A percentile compares a stretch with the other conserved stretches of the same genome.
phyloP scores from a whole-genome alignment of 1,139 yeast species.

The Nakaseomyces glabratus region DNA sequence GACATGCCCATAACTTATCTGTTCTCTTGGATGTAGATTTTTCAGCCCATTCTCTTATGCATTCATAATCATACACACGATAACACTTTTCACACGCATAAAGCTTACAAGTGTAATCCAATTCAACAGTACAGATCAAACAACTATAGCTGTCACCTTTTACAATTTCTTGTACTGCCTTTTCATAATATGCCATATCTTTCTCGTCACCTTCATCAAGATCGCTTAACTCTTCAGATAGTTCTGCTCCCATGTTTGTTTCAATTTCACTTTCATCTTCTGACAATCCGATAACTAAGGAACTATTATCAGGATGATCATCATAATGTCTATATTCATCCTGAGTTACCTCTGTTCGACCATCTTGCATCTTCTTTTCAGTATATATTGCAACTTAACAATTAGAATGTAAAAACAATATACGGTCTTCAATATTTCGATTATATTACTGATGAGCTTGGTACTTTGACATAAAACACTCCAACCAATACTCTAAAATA shows the following conservation, averaged over 20 bases:
- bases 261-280: slow-evolving; percentile 9
- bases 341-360: neutral
- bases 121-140: slow-evolving; percentile 75
- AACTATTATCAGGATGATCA: slow-evolving; percentile 9
- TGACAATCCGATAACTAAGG: slow-evolving; percentile 12
- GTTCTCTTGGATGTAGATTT: slow-evolving; percentile 59
- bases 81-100: slow-evolving; percentile 71
- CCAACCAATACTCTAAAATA: too few species aligned
- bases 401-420: too few species aligned
- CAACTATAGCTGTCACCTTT: slow-evolving; percentile 64
- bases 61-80: slow-evolving; percentile 72
- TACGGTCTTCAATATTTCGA: too few species aligned
- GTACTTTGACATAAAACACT: too few species aligned
- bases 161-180: slow-evolving; percentile 34
- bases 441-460: too few species aligned
- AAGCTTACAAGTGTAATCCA: slow-evolving; percentile 54
- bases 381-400: too few species aligned
- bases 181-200: slow-evolving; percentile 26
- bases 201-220: slow-evolving; percentile 11
- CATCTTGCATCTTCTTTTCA: slow-evolving; percentile 3
- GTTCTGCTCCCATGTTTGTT: neutral
- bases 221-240: slow-evolving; percentile 2
- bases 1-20: slow-evolving; percentile 70
- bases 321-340: slow-evolving; percentile 4
- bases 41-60: slow-evolving; percentile 75